Percentiles rank a stretch among this genome's conserved stretches.
These are phyloP conservation scores for Vigna radiata DNA, from an alignment of 306 rosid species.

Conservation along the genomic window DNA sequence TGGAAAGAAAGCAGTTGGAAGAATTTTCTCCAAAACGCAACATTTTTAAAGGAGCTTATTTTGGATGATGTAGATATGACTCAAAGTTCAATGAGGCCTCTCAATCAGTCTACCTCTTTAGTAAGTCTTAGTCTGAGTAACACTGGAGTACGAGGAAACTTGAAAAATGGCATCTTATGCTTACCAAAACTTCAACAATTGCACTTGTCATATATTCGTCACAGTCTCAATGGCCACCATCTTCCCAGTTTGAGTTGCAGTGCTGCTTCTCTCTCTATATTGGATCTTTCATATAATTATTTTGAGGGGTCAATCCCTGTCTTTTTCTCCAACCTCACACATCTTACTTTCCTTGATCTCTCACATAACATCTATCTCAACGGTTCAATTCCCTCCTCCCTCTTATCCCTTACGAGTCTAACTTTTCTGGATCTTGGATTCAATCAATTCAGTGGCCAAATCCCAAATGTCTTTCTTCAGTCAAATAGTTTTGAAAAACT, in stretches of 20 bases:
- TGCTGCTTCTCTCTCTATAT: neutral
- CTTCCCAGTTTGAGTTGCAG: neutral
- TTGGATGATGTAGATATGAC: neutral
- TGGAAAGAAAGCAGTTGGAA: constrained; percentile 7
- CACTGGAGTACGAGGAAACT: neutral
- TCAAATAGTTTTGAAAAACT: no score
- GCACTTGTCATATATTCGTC: neutral
- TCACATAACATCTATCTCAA: neutral
- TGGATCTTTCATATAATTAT: neutral
- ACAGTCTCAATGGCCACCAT: neutral
- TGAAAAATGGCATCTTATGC: neutral
- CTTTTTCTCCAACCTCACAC: neutral
- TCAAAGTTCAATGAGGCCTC: neutral
- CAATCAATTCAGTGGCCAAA: neutral
- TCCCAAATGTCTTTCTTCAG: neutral
- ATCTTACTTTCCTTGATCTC: neutral
- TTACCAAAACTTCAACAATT: neutral
- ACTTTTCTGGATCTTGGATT: neutral
- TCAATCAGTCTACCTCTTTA: constrained; percentile 27
- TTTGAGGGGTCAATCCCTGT: neutral
- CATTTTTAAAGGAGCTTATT: constrained; percentile 16
- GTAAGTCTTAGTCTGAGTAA: neutral
- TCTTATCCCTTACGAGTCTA: neutral
- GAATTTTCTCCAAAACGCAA: neutral
- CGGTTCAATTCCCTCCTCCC: neutral